Evolutionary conservation across 345 rosid genomes (phyloP), one percentile per base, ranked within the genome.

Genomic region (Linum usitatissimum): DNA sequence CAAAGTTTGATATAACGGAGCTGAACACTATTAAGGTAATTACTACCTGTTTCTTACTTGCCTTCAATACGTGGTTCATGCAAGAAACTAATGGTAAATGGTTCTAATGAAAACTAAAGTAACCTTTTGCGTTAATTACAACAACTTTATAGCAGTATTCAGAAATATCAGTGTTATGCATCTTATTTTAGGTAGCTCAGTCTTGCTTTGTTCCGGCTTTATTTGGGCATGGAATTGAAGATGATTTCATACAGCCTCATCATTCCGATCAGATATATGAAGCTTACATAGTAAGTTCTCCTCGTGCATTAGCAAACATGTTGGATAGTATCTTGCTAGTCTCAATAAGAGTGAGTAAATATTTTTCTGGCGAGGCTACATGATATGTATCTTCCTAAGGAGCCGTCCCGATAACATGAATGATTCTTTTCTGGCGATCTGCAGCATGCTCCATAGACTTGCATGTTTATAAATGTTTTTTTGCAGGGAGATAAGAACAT

Each of bases 401-500:
- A 34, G 0, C 38, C 8, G 38, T 34, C 38, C 38, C 38, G 38
- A 34, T 34, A 34, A 34, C 3, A 34, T 34, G 38, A 34, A 34
- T 34, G 38, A 15, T 56, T 56, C 64, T 2, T 64, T 55, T 57
- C 7, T 17, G 61, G 36, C 30, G 21, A 23, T 30, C 62, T 58
- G 62, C 30, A 19, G 9, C 31, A 53, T 54, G 51, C 45, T 61
- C 28, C 48, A 49, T 64, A 53, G 7, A 30, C 62, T 73, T 68
- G 56, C 61, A 30, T 70, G 66, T 54, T 59, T 45, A 69, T 39
- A 34, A 60, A 38, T 42, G 48, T 51, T 68, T 63, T 73, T 73
- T 73, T 71, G 66, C 82, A 92, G 99, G 99, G 99, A 38, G 97
- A 92, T 84, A 93, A 93, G 83, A 93, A 93, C 70, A 82, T 93